Evolutionary conservation across 2,329 filamentous ascomycete genomes (phyloP).

Genomic region (Apiospora aurea): DNA sequence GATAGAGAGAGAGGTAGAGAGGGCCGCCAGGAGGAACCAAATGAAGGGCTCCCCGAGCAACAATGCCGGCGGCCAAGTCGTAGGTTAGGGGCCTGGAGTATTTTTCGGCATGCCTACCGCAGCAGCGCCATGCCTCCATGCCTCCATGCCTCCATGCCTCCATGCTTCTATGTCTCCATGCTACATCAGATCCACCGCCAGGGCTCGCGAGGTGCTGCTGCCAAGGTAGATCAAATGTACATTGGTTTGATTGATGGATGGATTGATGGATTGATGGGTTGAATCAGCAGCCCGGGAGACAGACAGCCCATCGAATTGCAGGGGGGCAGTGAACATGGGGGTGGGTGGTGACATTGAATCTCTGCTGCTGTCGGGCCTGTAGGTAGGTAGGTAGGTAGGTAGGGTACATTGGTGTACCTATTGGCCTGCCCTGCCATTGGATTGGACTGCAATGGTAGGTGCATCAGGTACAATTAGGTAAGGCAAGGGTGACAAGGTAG

Average conservation of each 20-base stretch:
- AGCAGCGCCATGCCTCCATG: neutral
- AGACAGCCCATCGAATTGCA: neutral
- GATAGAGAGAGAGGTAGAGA: neutral
- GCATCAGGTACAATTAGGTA: slow-evolving; percentile 1
- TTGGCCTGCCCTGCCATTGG: neutral
- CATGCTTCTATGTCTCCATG: neutral
- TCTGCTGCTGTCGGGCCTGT: neutral
- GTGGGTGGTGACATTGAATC: slow-evolving; percentile 1
- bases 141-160: too few species aligned
- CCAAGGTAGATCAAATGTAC: slow-evolving; percentile 8
- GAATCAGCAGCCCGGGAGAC: neutral
- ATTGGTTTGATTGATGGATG: neutral
- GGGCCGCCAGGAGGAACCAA: neutral
- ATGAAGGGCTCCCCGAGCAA: neutral
- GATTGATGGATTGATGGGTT: slow-evolving; percentile 5
- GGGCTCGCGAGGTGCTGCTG: slow-evolving; percentile 4
- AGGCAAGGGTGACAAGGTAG: too few species aligned
- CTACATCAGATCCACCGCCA: neutral
- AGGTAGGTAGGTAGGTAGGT: neutral
- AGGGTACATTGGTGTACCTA: neutral
- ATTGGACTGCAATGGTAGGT: neutral
- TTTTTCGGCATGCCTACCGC: slow-evolving; percentile 18
- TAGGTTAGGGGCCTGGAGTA: neutral
- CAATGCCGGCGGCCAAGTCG: neutral
- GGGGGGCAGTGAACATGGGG: neutral